Evolutionary conservation across 345 rosid genomes (phyloP), one percentile per base, ranked within the genome.

Genomic region (Kandelia obovata): DNA sequence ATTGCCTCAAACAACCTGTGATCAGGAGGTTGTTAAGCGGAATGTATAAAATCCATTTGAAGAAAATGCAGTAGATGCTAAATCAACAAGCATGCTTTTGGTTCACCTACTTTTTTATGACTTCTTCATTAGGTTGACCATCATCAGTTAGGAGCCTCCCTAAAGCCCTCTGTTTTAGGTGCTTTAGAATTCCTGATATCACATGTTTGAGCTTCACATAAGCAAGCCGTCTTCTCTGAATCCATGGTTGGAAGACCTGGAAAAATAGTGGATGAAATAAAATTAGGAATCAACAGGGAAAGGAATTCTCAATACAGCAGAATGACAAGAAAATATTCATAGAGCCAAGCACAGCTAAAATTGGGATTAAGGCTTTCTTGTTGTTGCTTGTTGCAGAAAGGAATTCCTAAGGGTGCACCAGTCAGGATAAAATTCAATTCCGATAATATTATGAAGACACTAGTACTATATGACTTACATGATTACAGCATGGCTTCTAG

Each of bases 241-340:
- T 85, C 96, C 90, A 86, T 13, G 99, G 99, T 81, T 95, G 99
- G 74, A 83, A 82, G 58, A 85, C 46, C 87, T 86, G 72, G 26
- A 60, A 15, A 23, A 53, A 32, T 7, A 31, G 1, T 31, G 25
- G 51, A 23, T 3, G 57, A 53, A 10, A 53, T 25, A 26, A 63
- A 23, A 19, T 25, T 25, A 53, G 23, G 10, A 6, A 55, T 61
- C 21, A 37, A 51, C 23, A 17, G 1, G 27, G 34, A 31, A 69
- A 47, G 19, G 47, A 53, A 32, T 51, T 56, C 56, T 15, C 0
- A 43, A 43, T 43, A 43, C 0, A 15, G 2, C 13, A 16, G 49
- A 13, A 43, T 13, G 17, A 13, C 19, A 4, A 43, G 17, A 43
- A 43, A 43, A 13, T 43, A 43, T 43, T 43, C 49, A 43, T 43